A percentile compares a stretch with the other conserved stretches of the same genome.
phyloP scores from a whole-genome alignment of 441 rosid species.

The Erodium trifolium region DNA sequence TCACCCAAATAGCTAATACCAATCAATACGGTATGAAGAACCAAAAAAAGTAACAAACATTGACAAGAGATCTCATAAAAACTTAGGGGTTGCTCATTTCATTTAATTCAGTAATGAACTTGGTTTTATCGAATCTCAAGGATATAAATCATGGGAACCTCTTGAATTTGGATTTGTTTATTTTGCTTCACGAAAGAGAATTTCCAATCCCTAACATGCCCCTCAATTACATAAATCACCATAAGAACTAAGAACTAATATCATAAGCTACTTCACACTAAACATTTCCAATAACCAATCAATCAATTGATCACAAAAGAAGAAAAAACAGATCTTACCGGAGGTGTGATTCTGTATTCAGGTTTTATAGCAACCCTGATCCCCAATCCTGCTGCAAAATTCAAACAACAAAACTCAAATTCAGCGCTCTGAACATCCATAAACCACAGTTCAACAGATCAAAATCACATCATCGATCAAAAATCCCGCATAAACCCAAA shows the following conservation, averaged over 20 bases:
- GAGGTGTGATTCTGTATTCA: conserved; percentile 75
- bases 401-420: not conserved
- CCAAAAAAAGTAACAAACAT: not conserved
- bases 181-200: no score
- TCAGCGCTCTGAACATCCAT: not conserved
- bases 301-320: not conserved
- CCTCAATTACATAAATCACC: not conserved
- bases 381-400: conserved; percentile 68
- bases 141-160: not conserved
- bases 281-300: not conserved
- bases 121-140: not conserved
- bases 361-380: conserved; percentile 67
- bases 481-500: no score
- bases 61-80: not conserved
- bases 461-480: not conserved
- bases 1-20: not conserved
- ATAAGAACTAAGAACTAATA: no score
- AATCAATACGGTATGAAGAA: not conserved
- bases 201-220: no score
- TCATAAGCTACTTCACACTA: not conserved
- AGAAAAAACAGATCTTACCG: conserved; percentile 34
- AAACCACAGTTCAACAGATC: not conserved
- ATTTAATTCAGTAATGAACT: not conserved
- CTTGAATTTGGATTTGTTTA: no score
- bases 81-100: not conserved